Base-by-base conservation (phyloP, 1,139 yeast genomes). In the Candida neerlandica region DNA sequence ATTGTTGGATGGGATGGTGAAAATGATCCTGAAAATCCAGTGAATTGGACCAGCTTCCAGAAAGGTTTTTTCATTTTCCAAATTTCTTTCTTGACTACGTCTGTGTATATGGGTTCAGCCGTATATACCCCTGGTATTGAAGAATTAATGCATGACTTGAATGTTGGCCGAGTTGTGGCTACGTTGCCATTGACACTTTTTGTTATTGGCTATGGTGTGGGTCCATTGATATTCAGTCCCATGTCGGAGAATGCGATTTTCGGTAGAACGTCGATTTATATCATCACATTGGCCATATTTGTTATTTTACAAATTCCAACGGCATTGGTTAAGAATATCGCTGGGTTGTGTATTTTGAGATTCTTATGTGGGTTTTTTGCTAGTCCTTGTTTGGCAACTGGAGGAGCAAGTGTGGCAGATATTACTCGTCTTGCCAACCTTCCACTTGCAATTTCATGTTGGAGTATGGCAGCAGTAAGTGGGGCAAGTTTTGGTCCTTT, bases 21-120 rank as follows among this genome's bases (percentile, higher is more conserved):
- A 0, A 71, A 77, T 49, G 87, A 83, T 57, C 83, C 84, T 0
- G 84, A 78, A 44, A 72, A 82, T 56, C 89, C 89, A 1, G 61
- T 64, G 40, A 84, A 84, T 60, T 84, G 87, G 86, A 69, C 82
- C 0, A 26, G 60, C 0, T 35, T 49, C 10, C 65, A 66, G 43
- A 81, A 80, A 58, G 45, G 65, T 0, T 47, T 77, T 19, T 70
- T 80, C 40, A 63, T 75, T 1, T 15, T 73, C 6, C 66, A 75
- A 50, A 67, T 80, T 29, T 71, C 75, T 44, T 49, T 80, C 35
- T 67, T 84, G 49, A 81, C 87, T 1, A 63, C 73, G 3, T 69
- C 79, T 4, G 83, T 82, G 3, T 84, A 84, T 57, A 79, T 82
- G 75, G 86, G 83, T 4, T 74, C 87, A 0, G 82, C 88, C 1